Conservation (phyloP, 2,329 filamentous ascomycete species). For the Macrophomina phaseolina region DNA sequence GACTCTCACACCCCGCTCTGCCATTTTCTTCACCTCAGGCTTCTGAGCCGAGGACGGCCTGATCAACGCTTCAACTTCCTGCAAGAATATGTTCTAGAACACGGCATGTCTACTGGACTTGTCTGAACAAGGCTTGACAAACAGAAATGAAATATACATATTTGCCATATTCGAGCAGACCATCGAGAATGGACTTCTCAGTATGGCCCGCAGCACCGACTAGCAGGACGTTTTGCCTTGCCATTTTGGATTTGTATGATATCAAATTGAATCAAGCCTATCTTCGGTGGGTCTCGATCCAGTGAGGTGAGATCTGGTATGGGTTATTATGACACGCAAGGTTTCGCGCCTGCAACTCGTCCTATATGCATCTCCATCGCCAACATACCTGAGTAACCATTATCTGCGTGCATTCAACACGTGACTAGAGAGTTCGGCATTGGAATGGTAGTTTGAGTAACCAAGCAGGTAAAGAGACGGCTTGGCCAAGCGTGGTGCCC, state of each 20-base stretch:
- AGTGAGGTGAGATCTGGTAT: no score
- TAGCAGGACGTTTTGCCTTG: conserved; percentile 4
- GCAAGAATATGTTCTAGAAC: not conserved
- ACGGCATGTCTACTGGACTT: not conserved
- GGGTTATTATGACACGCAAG: not conserved
- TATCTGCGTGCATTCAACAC: no score
- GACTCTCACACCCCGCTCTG: not conserved
- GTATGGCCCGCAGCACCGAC: conserved; percentile 10
- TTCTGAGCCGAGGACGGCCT: conserved; percentile 3
- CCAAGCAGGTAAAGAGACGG: no score
- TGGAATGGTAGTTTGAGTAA: no score
- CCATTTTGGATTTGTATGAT: not conserved
- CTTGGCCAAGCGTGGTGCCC: not conserved
- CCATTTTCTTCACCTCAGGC: conserved; percentile 16
- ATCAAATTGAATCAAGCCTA: not conserved
- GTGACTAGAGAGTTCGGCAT: no score
- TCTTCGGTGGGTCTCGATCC: not conserved
- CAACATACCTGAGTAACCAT: no score
- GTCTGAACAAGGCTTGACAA: not conserved
- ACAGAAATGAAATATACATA: not conserved
- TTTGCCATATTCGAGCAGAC: not conserved
- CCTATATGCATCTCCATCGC: no score
- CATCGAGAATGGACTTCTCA: conserved; percentile 3
- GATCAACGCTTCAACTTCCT: conserved; percentile 8
- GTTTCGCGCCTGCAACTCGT: no score